These are phyloP conservation scores for Nannizziopsis arthrosporioides DNA, from an alignment of 2,329 filamentous ascomycete genomes.

Conservation along the genomic window DNA sequence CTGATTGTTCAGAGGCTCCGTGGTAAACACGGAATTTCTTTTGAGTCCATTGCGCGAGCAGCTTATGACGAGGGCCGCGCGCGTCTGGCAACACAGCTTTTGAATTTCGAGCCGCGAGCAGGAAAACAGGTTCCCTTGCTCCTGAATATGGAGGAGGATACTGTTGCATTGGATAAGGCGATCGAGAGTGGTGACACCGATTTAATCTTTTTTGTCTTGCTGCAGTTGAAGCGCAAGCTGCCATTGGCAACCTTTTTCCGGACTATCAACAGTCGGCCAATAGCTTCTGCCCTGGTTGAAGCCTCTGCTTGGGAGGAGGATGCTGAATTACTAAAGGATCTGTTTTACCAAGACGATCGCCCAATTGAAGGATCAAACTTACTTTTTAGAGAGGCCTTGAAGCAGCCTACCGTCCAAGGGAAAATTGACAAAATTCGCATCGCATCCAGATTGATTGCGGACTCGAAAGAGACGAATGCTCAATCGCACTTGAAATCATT, in stretches of 20 bases:
- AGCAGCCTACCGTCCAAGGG: constrained; percentile 56
- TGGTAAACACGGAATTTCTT: constrained; percentile 85
- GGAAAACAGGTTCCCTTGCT: constrained; percentile 93
- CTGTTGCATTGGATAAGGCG: constrained; percentile 88
- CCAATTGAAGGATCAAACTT: constrained; percentile 78
- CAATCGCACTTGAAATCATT: constrained; percentile 60
- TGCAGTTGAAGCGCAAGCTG: constrained; percentile 80
- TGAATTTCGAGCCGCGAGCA: constrained; percentile 87
- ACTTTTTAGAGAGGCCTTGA: constrained; percentile 71
- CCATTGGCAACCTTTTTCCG: constrained; percentile 87
- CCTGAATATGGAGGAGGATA: constrained; percentile 89
- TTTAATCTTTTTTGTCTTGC: constrained; percentile 75
- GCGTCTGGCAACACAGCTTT: constrained; percentile 75
- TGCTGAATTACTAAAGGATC: constrained; percentile 71
- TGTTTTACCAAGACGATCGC: constrained; percentile 95
- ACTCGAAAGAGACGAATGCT: constrained; percentile 62
- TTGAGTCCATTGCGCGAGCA: constrained; percentile 82
- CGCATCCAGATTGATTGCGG: constrained; percentile 68
- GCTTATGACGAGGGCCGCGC: constrained; percentile 88
- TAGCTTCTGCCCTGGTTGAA: constrained; percentile 82
- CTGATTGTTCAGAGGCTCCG: constrained; percentile 76
- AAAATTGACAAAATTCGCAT: constrained; percentile 79
- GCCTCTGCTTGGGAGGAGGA: constrained; percentile 70
- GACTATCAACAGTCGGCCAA: constrained; percentile 70
- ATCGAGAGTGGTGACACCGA: constrained; percentile 93